Base-by-base conservation (phyloP, 2,329 filamentous ascomycete genomes). In the Didymella pomorum region DNA sequence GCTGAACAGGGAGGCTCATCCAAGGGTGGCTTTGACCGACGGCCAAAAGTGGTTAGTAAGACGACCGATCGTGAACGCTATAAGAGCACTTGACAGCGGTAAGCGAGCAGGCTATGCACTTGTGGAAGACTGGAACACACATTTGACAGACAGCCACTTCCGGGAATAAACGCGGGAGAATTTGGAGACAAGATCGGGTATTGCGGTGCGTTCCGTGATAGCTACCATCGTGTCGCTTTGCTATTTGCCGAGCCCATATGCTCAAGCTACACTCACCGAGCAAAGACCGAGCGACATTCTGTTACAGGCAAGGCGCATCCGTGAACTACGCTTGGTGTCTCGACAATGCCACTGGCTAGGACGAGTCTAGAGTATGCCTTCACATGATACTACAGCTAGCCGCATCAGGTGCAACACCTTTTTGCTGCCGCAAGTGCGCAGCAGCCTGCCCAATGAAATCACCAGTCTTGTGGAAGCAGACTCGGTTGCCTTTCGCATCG, bases 371-470 rank as follows among this genome's bases (percentile, higher is more conserved):
- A 8, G 28, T 10, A 16, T 14, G 10, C 18, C 35, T 39, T 53
- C 52, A 72, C 66, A 70, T 70, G n/a, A 67, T 35, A 23, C 44
- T 18, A 49, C 69, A 71, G 14, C 63, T 62, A 10, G 63, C 63
- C 2, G 62, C 18, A 50, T 67, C 64, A 7, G 65, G 39, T 9
- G 67, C 62, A 23, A 65, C 63, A 26, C 70, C 70, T 46, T 49
- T 61, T 41, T 71, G 71, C 57, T 67, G 50, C 7, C 70, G 56
- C 26, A 76, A 46, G 61, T 75, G 53, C 31, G 53, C 54, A 21
- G 73, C 72, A 18, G 73, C 73, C 63, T 76, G 74, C 41, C 66
- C 61, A 26, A 76, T 71, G 44, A 75, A 76, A 46, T 76, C 73
- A 10, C 74, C 73, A 3, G 70, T 71, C 29, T 73, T 75, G 48